Evolutionary conservation across 2,329 filamentous ascomycete genomes (phyloP).

Genomic region (Talaromyces sp.): DNA sequence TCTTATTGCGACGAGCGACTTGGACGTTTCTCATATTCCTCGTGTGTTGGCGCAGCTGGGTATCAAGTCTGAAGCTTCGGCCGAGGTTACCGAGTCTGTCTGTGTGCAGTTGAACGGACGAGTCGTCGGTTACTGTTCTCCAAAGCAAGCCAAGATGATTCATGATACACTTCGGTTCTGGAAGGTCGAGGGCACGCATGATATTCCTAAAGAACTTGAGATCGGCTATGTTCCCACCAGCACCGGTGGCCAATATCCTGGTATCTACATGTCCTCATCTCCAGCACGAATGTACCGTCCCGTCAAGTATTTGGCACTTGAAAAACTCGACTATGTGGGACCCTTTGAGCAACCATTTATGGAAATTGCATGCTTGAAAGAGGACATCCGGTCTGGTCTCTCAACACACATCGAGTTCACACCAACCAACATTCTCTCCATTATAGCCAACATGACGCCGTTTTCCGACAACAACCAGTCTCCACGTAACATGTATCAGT

Average conservation of each 20-base stretch:
- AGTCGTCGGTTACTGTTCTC: slow-evolving; percentile 84
- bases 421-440: slow-evolving; percentile 94
- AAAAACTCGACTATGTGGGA: slow-evolving; percentile 81
- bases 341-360: slow-evolving; percentile 97
- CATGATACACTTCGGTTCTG: slow-evolving; percentile 85
- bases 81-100: slow-evolving; percentile 75
- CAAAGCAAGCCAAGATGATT: slow-evolving; percentile 73
- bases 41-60: slow-evolving; percentile 73
- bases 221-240: slow-evolving; percentile 87
- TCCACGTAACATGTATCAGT: slow-evolving; percentile 98
- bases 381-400: slow-evolving; percentile 79
- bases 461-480: slow-evolving; percentile 99
- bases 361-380: slow-evolving; percentile 88
- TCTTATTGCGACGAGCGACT: slow-evolving; percentile 69
- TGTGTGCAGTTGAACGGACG: slow-evolving; percentile 85
- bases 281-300: slow-evolving; percentile 83
- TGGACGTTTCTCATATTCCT: slow-evolving; percentile 71
- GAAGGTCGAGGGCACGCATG: slow-evolving; percentile 85
- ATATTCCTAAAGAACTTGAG: slow-evolving; percentile 77
- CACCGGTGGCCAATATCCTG: slow-evolving; percentile 88
- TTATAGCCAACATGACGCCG: slow-evolving; percentile 96
- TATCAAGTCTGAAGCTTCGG: slow-evolving; percentile 67
- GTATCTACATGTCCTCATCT: slow-evolving; percentile 86
- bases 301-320: slow-evolving; percentile 83
- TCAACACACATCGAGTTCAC: slow-evolving; percentile 92